Base-by-base conservation (phyloP, 306 rosid species). In the Prunus fruticosa region DNA sequence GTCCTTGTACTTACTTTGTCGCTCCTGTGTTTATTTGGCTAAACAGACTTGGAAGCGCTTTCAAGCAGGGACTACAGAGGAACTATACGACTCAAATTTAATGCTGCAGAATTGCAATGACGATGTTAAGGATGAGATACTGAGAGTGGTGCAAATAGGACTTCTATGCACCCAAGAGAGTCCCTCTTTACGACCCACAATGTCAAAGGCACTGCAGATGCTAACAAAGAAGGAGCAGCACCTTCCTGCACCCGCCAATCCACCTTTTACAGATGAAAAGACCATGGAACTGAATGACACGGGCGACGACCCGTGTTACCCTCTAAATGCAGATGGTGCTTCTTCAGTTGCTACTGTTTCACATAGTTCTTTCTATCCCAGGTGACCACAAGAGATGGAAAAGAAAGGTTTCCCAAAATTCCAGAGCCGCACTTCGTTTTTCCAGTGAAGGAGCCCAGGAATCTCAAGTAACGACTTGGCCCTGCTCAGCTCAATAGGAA, bases 81-180 rank as follows among this genome's bases (percentile, higher is more conserved):
- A 88, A 28, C 69, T 95, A 45, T 82, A 84, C 13, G 99, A 92
- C 66, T 88, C 91, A 50, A 95, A 95, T 78, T 80, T 95, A 16
- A 82, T 79, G 83, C 64, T 80, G 82, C 87, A 87, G 9, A 83
- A 92, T 9, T 81, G 75, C 75, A 11, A 76, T 25, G 69, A 60
- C 64, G 61, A 76, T 18, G 23, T 84, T 27, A 84, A 80, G 84
- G 74, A 82, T 62, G 90, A 82, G 54, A 78, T 92, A 49, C 73
- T 82, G 50, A 85, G 97, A 87, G 97, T 87, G 84, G 76, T 92
- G 68, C 91, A 95, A 47, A 78, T 90, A 72, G 99, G 96, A 79
- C 93, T 95, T 76, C 51, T 92, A 41, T 95, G 97, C 89, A 90
- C 92, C 69, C 99, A 95, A 83, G 97, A 95, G 88, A 84, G 60